These are phyloP conservation scores for Thamnidium elegans DNA, from an alignment of 192 early-diverging fungal genomes.

Conservation along the genomic window DNA sequence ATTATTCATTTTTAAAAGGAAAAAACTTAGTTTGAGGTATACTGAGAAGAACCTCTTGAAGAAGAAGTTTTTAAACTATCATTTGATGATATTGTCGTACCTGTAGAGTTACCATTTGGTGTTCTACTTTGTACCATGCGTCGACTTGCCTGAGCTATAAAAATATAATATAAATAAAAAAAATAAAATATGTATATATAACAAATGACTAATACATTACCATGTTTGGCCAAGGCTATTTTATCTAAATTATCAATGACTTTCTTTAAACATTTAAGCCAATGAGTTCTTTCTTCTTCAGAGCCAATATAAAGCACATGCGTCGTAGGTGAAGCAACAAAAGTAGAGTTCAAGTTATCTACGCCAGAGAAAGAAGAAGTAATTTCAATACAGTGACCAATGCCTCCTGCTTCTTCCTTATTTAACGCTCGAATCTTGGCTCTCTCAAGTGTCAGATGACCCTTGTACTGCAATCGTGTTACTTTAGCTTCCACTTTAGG, in stretches of 20 bases:
- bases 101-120: neutral
- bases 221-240: neutral
- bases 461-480: slow-evolving; percentile 28
- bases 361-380: slow-evolving; percentile 12
- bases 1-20: too few relatives aligned
- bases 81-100: neutral
- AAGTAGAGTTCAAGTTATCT: slow-evolving; percentile 23
- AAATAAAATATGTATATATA: too few relatives aligned
- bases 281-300: slow-evolving; percentile 20
- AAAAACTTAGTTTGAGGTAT: too few relatives aligned
- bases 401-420: slow-evolving; percentile 9
- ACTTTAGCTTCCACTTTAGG: slow-evolving; percentile 23
- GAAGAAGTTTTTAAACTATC: too few relatives aligned
- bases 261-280: slow-evolving; percentile 20
- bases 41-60: too few relatives aligned
- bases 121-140: slow-evolving; percentile 13
- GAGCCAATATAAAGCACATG: slow-evolving; percentile 19
- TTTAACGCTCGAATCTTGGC: slow-evolving; percentile 14
- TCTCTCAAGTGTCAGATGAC: slow-evolving; percentile 16
- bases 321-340: slow-evolving; percentile 8
- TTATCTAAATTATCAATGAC: slow-evolving; percentile 25
- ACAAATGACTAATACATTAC: slow-evolving; percentile 1
- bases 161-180: neutral
- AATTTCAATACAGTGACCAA: slow-evolving; percentile 25
- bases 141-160: slow-evolving; percentile 12